phyloP scores from a whole-genome alignment of 257 asterid genomes.

The Gentiana straminea region DNA sequence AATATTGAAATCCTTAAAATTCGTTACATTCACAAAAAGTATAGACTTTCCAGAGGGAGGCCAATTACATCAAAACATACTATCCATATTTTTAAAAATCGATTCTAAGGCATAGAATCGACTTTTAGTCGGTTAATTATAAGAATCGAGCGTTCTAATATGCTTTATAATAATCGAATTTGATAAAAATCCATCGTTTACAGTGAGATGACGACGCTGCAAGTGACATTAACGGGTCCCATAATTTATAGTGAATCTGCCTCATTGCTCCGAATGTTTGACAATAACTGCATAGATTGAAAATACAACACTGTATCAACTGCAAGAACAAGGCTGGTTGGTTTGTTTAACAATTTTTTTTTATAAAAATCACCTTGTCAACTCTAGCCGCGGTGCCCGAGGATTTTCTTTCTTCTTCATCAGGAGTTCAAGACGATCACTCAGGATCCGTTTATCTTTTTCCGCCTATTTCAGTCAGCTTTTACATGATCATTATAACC shows the following conservation, averaged over 20 bases:
- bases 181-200: too few species aligned
- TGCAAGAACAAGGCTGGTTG: background rate
- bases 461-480: slow-evolving; percentile 1
- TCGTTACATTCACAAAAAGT: too few species aligned
- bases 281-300: slow-evolving; percentile 3
- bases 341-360: background rate
- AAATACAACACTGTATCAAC: background rate
- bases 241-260: slow-evolving; percentile 1
- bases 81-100: too few species aligned
- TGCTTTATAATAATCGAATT: too few species aligned
- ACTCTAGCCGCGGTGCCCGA: background rate
- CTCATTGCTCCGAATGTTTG: slow-evolving; percentile 2
- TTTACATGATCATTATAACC: background rate
- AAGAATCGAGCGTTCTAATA: too few species aligned
- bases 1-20: too few species aligned
- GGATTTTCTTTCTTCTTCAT: slow-evolving; percentile 1
- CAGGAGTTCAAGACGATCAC: background rate
- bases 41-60: too few species aligned
- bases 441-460: slow-evolving; percentile 1
- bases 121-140: too few species aligned
- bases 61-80: too few species aligned
- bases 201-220: too few species aligned
- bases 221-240: too few species aligned
- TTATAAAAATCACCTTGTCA: background rate
- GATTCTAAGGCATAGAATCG: too few species aligned